A percentile compares a stretch with the other conserved stretches of the same genome.
phyloP scores from a whole-genome alignment of 176 grass and related monocot species.

The Dendrocalamus sinicus region DNA sequence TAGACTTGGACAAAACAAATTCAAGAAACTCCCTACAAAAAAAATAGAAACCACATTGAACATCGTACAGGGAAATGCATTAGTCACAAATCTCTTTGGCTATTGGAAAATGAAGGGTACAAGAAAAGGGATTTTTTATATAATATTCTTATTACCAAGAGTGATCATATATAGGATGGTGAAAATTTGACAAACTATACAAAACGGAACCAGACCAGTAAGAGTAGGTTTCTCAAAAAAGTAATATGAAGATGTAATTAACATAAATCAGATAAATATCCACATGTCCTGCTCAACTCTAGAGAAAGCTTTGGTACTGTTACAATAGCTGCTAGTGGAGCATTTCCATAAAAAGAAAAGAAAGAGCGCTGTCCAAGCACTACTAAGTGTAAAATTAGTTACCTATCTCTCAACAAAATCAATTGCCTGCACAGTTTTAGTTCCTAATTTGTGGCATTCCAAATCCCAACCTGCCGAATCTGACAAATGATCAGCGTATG shows the following conservation, averaged over 20 bases:
- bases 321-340: slow-evolving; percentile 29
- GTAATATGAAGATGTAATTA: slow-evolving; percentile 17
- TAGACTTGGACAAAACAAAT: slow-evolving; percentile 18
- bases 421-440: slow-evolving; percentile 6
- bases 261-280: slow-evolving; percentile 2
- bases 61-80: not conserved
- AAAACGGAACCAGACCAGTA: not conserved
- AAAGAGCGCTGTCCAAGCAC: slow-evolving; percentile 12
- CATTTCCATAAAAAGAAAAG: slow-evolving; percentile 39
- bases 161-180: slow-evolving; percentile 11
- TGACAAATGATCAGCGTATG: slow-evolving; percentile 25
- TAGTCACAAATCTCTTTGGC: not conserved
- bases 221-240: not conserved
- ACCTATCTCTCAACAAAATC: slow-evolving; percentile 18
- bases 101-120: slow-evolving; percentile 18
- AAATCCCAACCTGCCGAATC: slow-evolving; percentile 6
- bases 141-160: slow-evolving; percentile 15
- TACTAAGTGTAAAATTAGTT: not conserved
- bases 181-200: slow-evolving; percentile 15
- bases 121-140: not conserved
- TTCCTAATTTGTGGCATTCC: not conserved
- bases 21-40: not conserved
- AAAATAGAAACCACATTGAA: slow-evolving; percentile 12
- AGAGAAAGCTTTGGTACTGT: slow-evolving; percentile 28
- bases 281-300: not conserved